Base-by-base conservation (phyloP, 2,329 filamentous ascomycete species). In the Conoideocrella luteorostrata region DNA sequence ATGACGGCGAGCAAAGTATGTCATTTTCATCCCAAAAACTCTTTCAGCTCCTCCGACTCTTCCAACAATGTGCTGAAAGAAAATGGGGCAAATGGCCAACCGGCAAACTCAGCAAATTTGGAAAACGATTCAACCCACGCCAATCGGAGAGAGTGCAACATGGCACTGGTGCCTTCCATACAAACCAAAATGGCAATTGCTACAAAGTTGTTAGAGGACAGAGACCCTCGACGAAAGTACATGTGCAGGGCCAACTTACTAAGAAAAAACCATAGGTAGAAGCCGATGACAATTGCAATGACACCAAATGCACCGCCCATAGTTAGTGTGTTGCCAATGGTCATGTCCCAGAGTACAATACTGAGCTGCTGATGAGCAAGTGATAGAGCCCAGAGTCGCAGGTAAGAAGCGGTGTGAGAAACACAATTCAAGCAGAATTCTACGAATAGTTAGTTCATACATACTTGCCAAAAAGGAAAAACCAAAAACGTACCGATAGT, bases 391-490 rank as follows among this genome's bases (percentile, higher is more conserved):
- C 93, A 98, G 35, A 98, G 86, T 74, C 93, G 93, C 38, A 98
- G 85, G 68, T 98, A 98, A 1, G 93, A 98, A 4, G 93, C 93
- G 4, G 94, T 98, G 70, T 98, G 93, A 23, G 93, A 98, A 50
- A 98, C 91, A 65, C 91, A 97, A 75, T 98, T 98, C 56, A 98
- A 77, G 63, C 93, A 98, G 73, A 98, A 98, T 76, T 98, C 88
- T 89, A 53, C 4, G 43, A 7, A 21, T 12, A 24, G 49, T 70
- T 61, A 71, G 62, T 21, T 29, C 18, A 17, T 22, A 7, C 4
- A n/a, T 23, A 9, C 11, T 33, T 28, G 11, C 13, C 17, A 53
- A n/a, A 2, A 2, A 7, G 21, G 10, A 18, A 43, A 9, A 23
- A 15, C 4, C 5, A 41, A 33, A 24, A 6, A 68, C 84, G 67